Conservation (phyloP, 169 alveolate genomes). For the Besnoitia besnoiti region DNA sequence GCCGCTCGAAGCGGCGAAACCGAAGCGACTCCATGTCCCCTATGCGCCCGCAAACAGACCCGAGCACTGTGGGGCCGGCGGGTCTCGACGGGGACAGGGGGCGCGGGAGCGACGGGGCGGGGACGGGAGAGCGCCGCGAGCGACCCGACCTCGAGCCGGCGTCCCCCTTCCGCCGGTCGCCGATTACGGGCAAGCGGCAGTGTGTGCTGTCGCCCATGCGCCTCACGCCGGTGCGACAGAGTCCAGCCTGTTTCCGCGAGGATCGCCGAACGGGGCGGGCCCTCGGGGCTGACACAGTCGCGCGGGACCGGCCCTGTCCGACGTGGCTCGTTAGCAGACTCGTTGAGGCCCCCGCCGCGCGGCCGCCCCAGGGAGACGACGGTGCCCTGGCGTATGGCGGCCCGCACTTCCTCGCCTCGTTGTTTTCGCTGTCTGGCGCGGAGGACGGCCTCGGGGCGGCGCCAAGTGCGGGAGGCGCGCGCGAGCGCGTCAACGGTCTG, state of each 20-base stretch:
- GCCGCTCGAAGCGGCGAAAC: slow-evolving; percentile 31
- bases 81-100: background rate
- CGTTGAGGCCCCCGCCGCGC: background rate
- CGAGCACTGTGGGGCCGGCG: background rate
- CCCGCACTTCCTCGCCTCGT: background rate
- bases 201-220: background rate
- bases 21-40: background rate
- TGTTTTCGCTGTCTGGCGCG: background rate
- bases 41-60: no score
- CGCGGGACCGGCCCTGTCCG: background rate
- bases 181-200: background rate
- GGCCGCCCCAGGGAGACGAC: background rate
- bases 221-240: background rate
- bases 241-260: background rate
- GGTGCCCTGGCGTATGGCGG: background rate
- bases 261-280: no score
- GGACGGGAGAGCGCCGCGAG: background rate
- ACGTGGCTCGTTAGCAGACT: background rate
- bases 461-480: background rate
- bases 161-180: slow-evolving; percentile 35
- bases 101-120: background rate
- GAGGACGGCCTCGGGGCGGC: background rate
- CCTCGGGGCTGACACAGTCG: no score
- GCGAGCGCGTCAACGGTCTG: background rate
- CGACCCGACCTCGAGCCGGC: background rate